phyloP scores from a whole-genome alignment of 148 eudicot species.

The Nepenthes mirabilis region DNA sequence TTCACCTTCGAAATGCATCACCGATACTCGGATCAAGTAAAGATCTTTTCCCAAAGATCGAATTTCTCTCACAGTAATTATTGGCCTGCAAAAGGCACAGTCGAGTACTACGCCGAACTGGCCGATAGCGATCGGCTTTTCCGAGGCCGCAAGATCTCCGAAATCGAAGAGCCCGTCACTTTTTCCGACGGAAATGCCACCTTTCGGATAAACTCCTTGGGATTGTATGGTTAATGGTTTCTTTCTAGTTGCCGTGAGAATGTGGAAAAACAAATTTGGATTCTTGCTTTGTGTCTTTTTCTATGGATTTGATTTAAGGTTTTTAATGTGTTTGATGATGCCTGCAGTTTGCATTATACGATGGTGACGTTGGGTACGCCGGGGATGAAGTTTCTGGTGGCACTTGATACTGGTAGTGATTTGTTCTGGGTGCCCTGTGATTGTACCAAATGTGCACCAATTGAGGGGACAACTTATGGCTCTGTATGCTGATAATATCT shows the following conservation, averaged over 20 bases:
- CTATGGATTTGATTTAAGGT: background rate
- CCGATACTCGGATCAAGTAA: constrained; percentile 25
- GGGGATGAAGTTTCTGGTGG: constrained; percentile 79
- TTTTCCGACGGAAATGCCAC: constrained; percentile 74
- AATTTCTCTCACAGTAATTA: background rate
- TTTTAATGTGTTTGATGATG: background rate
- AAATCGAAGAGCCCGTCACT: constrained; percentile 36
- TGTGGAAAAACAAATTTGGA: background rate
- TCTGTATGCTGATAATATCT: constrained; percentile 34
- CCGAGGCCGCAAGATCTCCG: constrained; percentile 45
- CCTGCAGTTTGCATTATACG: constrained; percentile 72
- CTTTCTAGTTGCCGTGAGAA: background rate
- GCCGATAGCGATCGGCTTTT: constrained; percentile 29
- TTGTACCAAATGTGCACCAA: constrained; percentile 64
- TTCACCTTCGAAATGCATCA: constrained; percentile 43
- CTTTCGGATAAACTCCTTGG: constrained; percentile 65
- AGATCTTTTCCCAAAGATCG: constrained; percentile 16
- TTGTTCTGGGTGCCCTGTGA: constrained; percentile 95
- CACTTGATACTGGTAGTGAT: constrained; percentile 95
- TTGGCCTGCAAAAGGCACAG: constrained; percentile 26
- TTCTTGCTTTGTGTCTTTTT: constrained; percentile 5
- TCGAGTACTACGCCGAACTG: constrained; percentile 30
- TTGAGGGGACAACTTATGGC: constrained; percentile 35
- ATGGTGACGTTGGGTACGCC: constrained; percentile 91
- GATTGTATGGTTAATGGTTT: constrained; percentile 41